Evolutionary conservation across 495 filamentous ascomycete genomes (phyloP), one percentile per base, ranked within the genome.

Genomic region (Articulospora tetracladia): DNA sequence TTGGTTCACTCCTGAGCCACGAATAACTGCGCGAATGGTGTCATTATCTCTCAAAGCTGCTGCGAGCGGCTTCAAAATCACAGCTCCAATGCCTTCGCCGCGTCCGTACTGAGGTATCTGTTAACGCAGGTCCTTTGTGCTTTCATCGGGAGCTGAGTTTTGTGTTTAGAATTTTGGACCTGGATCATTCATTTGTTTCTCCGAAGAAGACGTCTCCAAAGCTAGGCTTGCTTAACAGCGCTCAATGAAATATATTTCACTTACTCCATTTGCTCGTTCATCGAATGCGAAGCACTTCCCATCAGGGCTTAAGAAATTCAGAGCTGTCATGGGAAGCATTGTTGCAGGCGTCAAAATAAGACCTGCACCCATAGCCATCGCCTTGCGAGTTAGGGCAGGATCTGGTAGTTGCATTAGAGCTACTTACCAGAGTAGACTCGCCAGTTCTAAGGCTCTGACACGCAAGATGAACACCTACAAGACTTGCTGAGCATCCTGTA

Each of bases 401-500:
- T 19, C 41, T 4, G 20, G 7, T 3, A 8, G 20, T 7, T 3
- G 15, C 17, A 4, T 19, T 47, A 47, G 7, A 3, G 20, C 4
- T n/a, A 17, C 52, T 44, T 30, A 62, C 78, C 44, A 74, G 72
- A 10, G 64, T 69, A 8, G 74, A 72, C 20, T 83, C 77, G 2
- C 77, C 74, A 1, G 64, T 67, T 7, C 72, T 68, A 20, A 86
- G 67, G 34, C 68, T 72, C 36, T 79, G 77, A n/a, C 69, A 72
- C 0, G 79, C 83, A 2, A 78, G 65, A 68, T 86, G 77, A 0
- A 86, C 34, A 0, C 76, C 79, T 1, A 79, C 61, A 24, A 86
- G 65, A 57, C 77, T 79, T 1, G 76, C 73, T 0, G 75, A 80
- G 57, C 83, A 85, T 4, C 76, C 82, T 0, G 80, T 83, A 59